Evolutionary conservation across 2,329 filamentous ascomycete genomes (phyloP).

Genomic region (Aspergillus pseudonomiae): DNA sequence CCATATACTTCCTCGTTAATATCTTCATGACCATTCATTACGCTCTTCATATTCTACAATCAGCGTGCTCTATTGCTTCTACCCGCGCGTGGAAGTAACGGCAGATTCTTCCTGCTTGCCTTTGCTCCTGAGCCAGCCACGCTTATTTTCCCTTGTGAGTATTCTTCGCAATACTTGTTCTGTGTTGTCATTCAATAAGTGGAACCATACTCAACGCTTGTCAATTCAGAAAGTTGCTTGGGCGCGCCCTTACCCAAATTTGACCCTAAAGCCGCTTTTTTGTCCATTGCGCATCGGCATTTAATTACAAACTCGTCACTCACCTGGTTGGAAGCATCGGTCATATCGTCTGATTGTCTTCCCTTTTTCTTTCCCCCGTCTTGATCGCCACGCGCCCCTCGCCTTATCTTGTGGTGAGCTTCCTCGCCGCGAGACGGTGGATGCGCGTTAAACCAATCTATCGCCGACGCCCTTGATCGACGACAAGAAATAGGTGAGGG

Average conservation of each 20-base stretch:
- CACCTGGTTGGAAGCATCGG: constrained; percentile 1
- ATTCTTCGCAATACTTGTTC: constrained; percentile 9
- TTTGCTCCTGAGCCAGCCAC: constrained; percentile 20
- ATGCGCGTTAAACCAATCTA: constrained; percentile 32
- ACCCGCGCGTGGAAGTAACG: constrained; percentile 14
- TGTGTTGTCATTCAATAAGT: constrained; percentile 13
- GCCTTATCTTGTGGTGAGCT: constrained; percentile 27
- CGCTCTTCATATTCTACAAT: not conserved
- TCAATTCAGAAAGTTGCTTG: constrained; percentile 10
- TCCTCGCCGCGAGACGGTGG: constrained; percentile 32
- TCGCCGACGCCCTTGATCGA: constrained; percentile 30
- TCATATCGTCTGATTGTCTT: constrained; percentile 19
- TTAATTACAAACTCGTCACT: not conserved
- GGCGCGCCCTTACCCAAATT: constrained; percentile 3
- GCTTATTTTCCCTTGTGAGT: constrained; percentile 13
- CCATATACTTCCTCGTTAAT: constrained; percentile 15
- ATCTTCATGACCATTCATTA: constrained; percentile 9
- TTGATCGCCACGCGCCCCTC: constrained; percentile 31
- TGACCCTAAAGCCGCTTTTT: not conserved
- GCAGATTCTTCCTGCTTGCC: constrained; percentile 19
- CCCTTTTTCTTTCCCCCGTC: constrained; percentile 20
- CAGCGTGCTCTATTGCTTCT: constrained; percentile 4
- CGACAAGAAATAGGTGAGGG: constrained; percentile 35
- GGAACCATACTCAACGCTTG: constrained; percentile 7
- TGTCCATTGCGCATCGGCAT: constrained; percentile 15